phyloP scores from a whole-genome alignment of 805 yeast species.

The Barnettozyma siamensis region DNA sequence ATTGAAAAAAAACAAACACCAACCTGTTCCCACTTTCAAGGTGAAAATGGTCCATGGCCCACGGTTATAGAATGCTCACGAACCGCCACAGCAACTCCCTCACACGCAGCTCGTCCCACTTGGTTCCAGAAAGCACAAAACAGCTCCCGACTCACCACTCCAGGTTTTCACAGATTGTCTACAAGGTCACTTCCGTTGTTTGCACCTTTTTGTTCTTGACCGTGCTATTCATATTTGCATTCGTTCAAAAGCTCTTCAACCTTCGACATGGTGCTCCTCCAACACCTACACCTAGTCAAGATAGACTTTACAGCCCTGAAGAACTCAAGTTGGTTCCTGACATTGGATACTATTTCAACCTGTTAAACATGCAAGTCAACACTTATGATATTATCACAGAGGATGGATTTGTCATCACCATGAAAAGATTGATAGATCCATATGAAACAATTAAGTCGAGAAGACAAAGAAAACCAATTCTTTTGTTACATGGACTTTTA shows the following conservation, averaged over 20 bases:
- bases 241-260: slow-evolving; percentile 3
- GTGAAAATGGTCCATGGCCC: background rate
- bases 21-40: background rate
- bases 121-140: background rate
- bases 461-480: slow-evolving; percentile 48
- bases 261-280: no score
- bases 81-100: background rate
- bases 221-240: slow-evolving; percentile 13
- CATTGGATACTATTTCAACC: slow-evolving; percentile 60
- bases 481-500: slow-evolving; percentile 79
- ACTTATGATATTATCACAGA: slow-evolving; percentile 59
- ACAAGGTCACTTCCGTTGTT: slow-evolving; percentile 10
- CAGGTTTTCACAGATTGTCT: slow-evolving; percentile 1
- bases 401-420: slow-evolving; percentile 72
- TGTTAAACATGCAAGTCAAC: slow-evolving; percentile 53
- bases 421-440: slow-evolving; percentile 59
- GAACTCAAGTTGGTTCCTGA: slow-evolving; percentile 42
- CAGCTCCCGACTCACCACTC: background rate
- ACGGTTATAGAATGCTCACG: background rate
- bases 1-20: background rate
- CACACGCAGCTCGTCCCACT: background rate
- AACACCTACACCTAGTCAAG: background rate
- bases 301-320: slow-evolving; percentile 14
- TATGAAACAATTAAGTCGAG: slow-evolving; percentile 21
- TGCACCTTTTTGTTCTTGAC: slow-evolving; percentile 14